Evolutionary conservation across 345 rosid species (phyloP), one percentile per base, ranked within the genome.

Genomic region (Sisymbrium irio): DNA sequence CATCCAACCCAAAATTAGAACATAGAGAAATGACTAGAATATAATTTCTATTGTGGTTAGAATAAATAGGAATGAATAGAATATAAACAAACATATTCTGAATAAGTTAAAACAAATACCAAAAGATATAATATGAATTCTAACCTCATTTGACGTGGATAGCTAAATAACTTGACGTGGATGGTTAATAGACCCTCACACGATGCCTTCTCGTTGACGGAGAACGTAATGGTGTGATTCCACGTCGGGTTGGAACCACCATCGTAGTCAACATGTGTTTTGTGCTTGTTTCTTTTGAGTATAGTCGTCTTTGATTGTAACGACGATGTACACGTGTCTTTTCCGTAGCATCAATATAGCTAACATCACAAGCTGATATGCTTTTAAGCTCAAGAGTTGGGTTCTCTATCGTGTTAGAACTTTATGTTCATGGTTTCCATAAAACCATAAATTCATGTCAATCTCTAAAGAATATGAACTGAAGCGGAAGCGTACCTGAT

Each of bases 161-260:
- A 85, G 85, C 86, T 82, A 13, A 78, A 84, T 73, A 91, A 72
- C 83, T 82, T 79, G 79, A 85, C 72, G 13, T 62, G 62, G 28
- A 92, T 65, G 7, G 37, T 75, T 10, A 88, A 72, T 32, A 77
- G 78, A 70, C 78, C 83, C 61, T 80, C 83, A 45, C 66, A 54
- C 9, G 84, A 84, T 15, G 69, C 36, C 4, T 83, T 12, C 33
- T 82, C 85, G 10, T 74, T 44, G 68, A 91, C 5, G 46, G 75
- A 78, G 84, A 89, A 85, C 57, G 79, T 88, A 6, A 83, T 40
- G 3, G 86, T 81, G 77, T 82, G 84, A 56, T 86, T 83, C 96
- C 96, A 92, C 13, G 78, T 75, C 3, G 97, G 96, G 62, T 82
- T 78, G 45, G 71, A 72, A 13, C 92, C 90, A 20, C 92, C 82